Evolutionary conservation across 768 basidiomycete genomes (phyloP).

Genomic region (Lentinula edodes): DNA sequence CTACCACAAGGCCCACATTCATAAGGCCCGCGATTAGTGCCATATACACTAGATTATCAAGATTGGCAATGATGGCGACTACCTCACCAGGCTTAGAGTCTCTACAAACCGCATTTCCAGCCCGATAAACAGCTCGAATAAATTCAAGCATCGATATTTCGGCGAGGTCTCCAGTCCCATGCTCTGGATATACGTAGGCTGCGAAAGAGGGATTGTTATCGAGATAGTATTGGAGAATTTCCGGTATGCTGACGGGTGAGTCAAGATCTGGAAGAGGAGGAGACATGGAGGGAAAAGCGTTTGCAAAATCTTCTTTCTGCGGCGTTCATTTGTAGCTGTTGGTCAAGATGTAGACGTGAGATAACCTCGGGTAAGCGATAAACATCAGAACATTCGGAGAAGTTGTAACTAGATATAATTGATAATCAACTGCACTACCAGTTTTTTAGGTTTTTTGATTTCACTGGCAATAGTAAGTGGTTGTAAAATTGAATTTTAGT

Average conservation of each 20-base stretch:
- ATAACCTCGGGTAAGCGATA: neutral
- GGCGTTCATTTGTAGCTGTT: neutral
- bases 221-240: constrained; percentile 19
- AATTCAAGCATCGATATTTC: constrained; percentile 19
- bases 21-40: constrained; percentile 14
- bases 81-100: constrained; percentile 11
- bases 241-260: constrained; percentile 13
- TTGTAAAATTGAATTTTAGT: no score
- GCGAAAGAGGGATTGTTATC: constrained; percentile 11
- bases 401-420: no score
- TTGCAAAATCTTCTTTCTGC: neutral
- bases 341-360: neutral
- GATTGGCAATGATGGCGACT: constrained; percentile 18
- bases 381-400: neutral
- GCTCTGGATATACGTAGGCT: constrained; percentile 12
- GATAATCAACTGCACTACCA: no score
- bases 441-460: no score
- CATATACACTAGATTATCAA: constrained; percentile 17
- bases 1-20: constrained; percentile 17
- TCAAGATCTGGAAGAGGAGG: constrained; percentile 16
- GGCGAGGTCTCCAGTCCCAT: constrained; percentile 1
- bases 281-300: neutral
- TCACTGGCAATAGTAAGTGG: no score
- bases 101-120: constrained; percentile 12
- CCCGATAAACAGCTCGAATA: constrained; percentile 20